These are phyloP conservation scores for Penicillium sp. DNA, from an alignment of 2,329 filamentous ascomycete genomes.

Conservation along the genomic window DNA sequence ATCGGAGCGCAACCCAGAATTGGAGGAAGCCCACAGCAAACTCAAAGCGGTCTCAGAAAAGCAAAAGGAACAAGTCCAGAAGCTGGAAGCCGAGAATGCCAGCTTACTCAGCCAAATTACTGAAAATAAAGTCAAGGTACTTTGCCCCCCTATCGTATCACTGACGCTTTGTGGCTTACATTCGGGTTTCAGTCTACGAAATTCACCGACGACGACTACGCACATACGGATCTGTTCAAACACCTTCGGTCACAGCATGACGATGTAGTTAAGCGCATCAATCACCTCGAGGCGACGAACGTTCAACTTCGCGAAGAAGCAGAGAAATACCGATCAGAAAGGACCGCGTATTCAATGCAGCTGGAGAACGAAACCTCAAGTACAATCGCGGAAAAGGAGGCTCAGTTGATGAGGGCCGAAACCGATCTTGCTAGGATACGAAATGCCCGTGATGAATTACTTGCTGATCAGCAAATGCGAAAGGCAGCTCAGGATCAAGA, in stretches of 20 bases:
- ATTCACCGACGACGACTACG: slow-evolving; percentile 88
- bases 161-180: slow-evolving; percentile 5
- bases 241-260: slow-evolving; percentile 86
- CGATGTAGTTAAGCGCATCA: slow-evolving; percentile 87
- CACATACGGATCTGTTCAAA: slow-evolving; percentile 91
- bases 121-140: slow-evolving; percentile 62
- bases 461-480: slow-evolving; percentile 77
- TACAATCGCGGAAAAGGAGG: slow-evolving; percentile 75
- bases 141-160: background rate
- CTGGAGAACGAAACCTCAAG: slow-evolving; percentile 78
- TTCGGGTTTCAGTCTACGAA: slow-evolving; percentile 58
- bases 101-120: slow-evolving; percentile 76
- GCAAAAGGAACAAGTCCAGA: slow-evolving; percentile 85
- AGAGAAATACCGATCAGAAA: slow-evolving; percentile 80
- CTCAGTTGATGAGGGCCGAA: slow-evolving; percentile 77
- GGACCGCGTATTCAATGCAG: slow-evolving; percentile 77
- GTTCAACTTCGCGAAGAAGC: slow-evolving; percentile 81
- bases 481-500: slow-evolving; percentile 80
- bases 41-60: slow-evolving; percentile 74
- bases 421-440: slow-evolving; percentile 84
- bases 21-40: slow-evolving; percentile 77
- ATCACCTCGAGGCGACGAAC: slow-evolving; percentile 87
- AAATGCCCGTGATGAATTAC: slow-evolving; percentile 78
- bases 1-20: slow-evolving; percentile 62
- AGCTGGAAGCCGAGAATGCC: slow-evolving; percentile 75